Conservation (phyloP, 140 eudicot genomes). For the Oenanthe javanica region DNA sequence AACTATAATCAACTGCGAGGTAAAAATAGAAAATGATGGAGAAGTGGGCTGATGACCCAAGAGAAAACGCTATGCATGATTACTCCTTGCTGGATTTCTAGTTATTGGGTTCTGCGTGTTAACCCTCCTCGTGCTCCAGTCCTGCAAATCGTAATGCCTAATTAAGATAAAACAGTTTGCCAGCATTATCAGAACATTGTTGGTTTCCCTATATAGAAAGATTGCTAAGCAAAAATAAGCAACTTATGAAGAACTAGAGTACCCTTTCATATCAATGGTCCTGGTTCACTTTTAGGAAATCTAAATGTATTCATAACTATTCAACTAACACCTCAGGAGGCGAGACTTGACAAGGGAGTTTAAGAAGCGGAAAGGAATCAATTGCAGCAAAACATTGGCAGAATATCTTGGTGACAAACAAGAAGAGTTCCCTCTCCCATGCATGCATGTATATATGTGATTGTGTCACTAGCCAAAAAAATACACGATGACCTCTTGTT, state of each 20-base stretch:
- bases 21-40: constrained; percentile 4
- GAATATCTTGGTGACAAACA: neutral
- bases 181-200: neutral
- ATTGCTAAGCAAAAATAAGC: neutral
- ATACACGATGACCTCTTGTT: neutral
- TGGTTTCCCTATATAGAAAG: neutral
- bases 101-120: constrained; percentile 69
- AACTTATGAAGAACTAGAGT: neutral
- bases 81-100: constrained; percentile 13
- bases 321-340: neutral
- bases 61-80: neutral
- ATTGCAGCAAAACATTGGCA: neutral
- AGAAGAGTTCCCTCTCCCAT: neutral
- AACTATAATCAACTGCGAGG: constrained; percentile 15
- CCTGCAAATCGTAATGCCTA: constrained; percentile 36
- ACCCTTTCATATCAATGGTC: neutral
- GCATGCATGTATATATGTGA: neutral
- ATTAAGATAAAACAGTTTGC: neutral
- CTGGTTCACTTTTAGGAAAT: neutral
- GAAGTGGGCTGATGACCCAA: neutral
- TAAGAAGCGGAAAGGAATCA: neutral
- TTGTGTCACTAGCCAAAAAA: neutral
- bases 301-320: neutral
- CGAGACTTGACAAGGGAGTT: neutral
- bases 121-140: constrained; percentile 53